Evolutionary conservation across 495 filamentous ascomycete genomes (phyloP).

Genomic region (Symbiotaphrina buchneri): DNA sequence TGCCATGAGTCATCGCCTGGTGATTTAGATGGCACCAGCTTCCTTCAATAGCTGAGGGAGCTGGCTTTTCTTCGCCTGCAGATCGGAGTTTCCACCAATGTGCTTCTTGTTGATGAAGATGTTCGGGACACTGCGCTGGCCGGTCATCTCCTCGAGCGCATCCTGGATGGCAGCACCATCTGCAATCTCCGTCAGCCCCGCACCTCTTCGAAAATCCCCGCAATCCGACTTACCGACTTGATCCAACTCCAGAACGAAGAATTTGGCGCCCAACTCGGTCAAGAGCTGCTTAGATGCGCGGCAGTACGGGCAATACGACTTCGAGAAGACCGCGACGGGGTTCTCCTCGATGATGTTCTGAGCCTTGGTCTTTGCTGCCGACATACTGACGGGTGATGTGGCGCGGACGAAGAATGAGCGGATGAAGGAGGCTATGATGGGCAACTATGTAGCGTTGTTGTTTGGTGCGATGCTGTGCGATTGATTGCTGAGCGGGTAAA

Average conservation of each 20-base stretch:
- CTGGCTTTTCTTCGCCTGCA: slow-evolving; percentile 42
- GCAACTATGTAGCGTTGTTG: too few species aligned
- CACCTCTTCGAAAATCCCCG: not conserved
- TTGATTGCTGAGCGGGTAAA: too few species aligned
- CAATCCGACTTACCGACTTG: slow-evolving; percentile 30
- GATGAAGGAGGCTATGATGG: slow-evolving; percentile 61
- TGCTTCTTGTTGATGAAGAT: slow-evolving; percentile 81
- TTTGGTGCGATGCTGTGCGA: too few species aligned
- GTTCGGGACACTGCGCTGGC: slow-evolving; percentile 80
- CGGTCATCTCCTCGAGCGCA: slow-evolving; percentile 57
- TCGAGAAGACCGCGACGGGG: slow-evolving; percentile 53
- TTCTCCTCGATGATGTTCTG: slow-evolving; percentile 81
- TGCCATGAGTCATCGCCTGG: too few species aligned
- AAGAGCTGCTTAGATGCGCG: slow-evolving; percentile 52
- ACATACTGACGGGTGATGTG: slow-evolving; percentile 42
- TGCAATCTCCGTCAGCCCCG: slow-evolving; percentile 9
- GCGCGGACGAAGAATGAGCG: slow-evolving; percentile 47
- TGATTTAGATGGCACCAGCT: slow-evolving; percentile 45
- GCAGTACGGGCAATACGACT: slow-evolving; percentile 96
- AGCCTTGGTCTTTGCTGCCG: slow-evolving; percentile 69
- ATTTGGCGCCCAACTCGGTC: slow-evolving; percentile 44
- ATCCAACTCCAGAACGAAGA: slow-evolving; percentile 61
- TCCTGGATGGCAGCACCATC: slow-evolving; percentile 69
- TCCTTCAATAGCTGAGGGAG: slow-evolving; percentile 34
- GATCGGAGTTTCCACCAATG: slow-evolving; percentile 90